Conservation (phyloP, 164 flowering plant genomes). For the Chloranthus sessilifolius region DNA sequence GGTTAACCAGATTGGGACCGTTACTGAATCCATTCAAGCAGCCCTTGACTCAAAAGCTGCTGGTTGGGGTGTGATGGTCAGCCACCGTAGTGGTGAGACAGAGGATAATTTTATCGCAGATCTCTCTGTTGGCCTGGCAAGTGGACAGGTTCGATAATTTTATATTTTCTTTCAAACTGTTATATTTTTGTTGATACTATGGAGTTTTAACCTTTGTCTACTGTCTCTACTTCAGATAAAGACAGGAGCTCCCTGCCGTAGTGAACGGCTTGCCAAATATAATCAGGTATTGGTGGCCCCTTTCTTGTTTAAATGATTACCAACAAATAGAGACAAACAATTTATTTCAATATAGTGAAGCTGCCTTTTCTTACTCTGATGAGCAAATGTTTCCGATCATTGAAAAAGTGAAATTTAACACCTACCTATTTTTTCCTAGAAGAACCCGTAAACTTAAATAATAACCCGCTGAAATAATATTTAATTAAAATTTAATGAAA, state of each 20-base stretch:
- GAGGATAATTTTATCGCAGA: conserved; percentile 98
- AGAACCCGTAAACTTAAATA: not conserved
- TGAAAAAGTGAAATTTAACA: too few relatives aligned
- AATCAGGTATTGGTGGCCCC: conserved; percentile 66
- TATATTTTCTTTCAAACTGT: not conserved
- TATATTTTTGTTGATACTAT: not conserved
- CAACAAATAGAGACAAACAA: too few relatives aligned
- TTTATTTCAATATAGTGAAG: too few relatives aligned
- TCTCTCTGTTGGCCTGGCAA: conserved; percentile 93
- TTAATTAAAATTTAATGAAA: not conserved
- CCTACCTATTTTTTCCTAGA: not conserved
- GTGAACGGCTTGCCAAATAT: conserved; percentile 89
- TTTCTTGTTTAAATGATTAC: too few relatives aligned
- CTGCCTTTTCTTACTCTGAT: too few relatives aligned
- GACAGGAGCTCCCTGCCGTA: conserved; percentile 97
- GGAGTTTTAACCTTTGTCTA: conserved; percentile 6
- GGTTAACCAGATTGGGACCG: conserved; percentile 97
- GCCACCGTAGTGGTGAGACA: conserved; percentile 97
- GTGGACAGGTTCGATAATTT: conserved; percentile 73
- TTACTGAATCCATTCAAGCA: conserved; percentile 90
- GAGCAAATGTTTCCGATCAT: too few relatives aligned
- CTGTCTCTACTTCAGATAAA: conserved; percentile 50
- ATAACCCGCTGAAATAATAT: not conserved
- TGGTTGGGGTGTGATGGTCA: conserved; percentile 99
- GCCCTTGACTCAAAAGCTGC: conserved; percentile 92